A percentile compares a stretch with the other conserved stretches of the same genome.
These are phyloP conservation scores for Corymbia citriodora DNA, from an alignment of 441 rosid genomes.

Conservation along the genomic window DNA sequence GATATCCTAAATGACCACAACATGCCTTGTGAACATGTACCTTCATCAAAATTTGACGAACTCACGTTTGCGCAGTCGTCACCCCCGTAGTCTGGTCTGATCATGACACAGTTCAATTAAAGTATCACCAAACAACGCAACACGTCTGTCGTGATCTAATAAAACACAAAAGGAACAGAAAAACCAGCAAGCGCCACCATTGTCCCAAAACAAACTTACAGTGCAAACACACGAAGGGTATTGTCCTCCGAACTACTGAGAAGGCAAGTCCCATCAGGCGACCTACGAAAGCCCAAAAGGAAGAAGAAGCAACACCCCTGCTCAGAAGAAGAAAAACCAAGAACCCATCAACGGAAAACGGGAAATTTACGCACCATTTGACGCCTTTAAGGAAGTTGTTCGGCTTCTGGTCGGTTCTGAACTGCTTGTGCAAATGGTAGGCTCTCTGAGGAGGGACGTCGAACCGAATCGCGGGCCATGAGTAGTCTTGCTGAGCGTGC, in stretches of 20 bases:
- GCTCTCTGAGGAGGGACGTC: slow-evolving; percentile 56
- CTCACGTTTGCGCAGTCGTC: slow-evolving; percentile 15
- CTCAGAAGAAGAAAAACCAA: neutral
- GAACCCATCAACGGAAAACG: neutral
- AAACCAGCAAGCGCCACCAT: neutral
- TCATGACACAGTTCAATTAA: neutral
- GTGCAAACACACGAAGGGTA: slow-evolving; percentile 26
- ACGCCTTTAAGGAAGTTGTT: slow-evolving; percentile 85
- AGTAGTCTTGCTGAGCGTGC: slow-evolving; percentile 5
- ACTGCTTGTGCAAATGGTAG: slow-evolving; percentile 55
- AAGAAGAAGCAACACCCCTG: neutral
- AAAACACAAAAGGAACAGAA: neutral
- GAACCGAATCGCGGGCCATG: slow-evolving; percentile 49
- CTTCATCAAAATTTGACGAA: slow-evolving; percentile 35
- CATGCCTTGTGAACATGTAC: slow-evolving; percentile 4
- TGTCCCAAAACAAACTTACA: neutral
- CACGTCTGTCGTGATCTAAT: neutral
- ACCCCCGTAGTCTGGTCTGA: slow-evolving; percentile 58
- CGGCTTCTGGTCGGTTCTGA: slow-evolving; percentile 42
- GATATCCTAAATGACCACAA: neutral
- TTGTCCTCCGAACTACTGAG: slow-evolving; percentile 72
- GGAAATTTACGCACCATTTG: slow-evolving; percentile 37
- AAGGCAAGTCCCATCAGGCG: slow-evolving; percentile 81
- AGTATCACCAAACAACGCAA: too few relatives aligned
- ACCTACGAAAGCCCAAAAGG: slow-evolving; percentile 21